Percentiles rank a stretch among this genome's conserved stretches.
Evolutionary conservation across 768 basidiomycete species (phyloP).

Genomic region (Amanita exitialis): DNA sequence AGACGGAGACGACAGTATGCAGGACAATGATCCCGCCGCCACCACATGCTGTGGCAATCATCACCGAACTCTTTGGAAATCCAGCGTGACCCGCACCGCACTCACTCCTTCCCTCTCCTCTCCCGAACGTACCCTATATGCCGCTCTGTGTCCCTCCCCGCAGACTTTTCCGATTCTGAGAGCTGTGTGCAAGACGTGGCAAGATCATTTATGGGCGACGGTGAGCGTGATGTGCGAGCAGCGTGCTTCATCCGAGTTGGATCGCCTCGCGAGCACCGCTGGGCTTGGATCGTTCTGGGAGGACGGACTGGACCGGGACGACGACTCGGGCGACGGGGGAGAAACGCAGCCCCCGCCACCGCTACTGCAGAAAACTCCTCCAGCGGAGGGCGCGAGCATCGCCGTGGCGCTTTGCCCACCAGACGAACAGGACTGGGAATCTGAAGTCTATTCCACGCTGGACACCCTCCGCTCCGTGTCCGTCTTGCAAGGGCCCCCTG

Average conservation of each 20-base stretch:
- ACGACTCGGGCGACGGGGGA: neutral
- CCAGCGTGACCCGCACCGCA: constrained; percentile 71
- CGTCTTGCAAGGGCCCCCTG: constrained; percentile 58
- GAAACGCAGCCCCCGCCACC: neutral
- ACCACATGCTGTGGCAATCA: constrained; percentile 60
- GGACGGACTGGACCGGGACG: constrained; percentile 21
- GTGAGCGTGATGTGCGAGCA: constrained; percentile 76
- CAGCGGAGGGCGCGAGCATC: neutral
- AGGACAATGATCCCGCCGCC: constrained; percentile 28
- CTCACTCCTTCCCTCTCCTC: constrained; percentile 31
- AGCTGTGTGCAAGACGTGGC: constrained; percentile 80
- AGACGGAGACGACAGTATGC: constrained; percentile 26
- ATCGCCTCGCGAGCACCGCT: constrained; percentile 48
- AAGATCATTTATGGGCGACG: constrained; percentile 93
- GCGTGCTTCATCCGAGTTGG: constrained; percentile 61
- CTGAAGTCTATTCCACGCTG: constrained; percentile 48
- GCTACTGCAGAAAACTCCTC: neutral
- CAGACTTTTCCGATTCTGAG: constrained; percentile 59
- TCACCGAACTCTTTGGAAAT: constrained; percentile 78
- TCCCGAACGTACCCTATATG: constrained; percentile 80
- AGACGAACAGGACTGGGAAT: constrained; percentile 56
- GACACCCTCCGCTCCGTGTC: constrained; percentile 46
- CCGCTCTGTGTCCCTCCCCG: constrained; percentile 68
- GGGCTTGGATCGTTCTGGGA: constrained; percentile 55
- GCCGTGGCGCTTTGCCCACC: constrained; percentile 1